Percentiles rank a stretch among this genome's conserved stretches.
These are phyloP conservation scores for Rhodotorula sp. DNA, from an alignment of 1,284 basidiomycete genomes.

Conservation along the genomic window DNA sequence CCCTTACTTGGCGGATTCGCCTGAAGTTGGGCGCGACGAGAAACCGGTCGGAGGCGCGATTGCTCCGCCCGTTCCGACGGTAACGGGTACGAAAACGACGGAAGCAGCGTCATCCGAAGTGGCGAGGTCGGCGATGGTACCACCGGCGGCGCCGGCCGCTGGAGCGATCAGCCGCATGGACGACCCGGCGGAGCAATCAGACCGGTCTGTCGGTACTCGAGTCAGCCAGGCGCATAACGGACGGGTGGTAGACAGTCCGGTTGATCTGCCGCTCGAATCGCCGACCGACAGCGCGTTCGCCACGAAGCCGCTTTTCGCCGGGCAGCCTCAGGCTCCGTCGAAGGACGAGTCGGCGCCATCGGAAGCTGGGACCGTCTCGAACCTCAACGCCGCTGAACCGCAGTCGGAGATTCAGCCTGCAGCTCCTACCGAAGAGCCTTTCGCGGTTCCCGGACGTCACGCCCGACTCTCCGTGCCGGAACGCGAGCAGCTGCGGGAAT, in stretches of 20 bases:
- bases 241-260: constrained; percentile 21
- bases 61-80: neutral
- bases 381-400: no score
- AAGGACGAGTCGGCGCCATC: no score
- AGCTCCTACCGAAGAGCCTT: neutral
- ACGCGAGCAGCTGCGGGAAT: neutral
- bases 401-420: no score
- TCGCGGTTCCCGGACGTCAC: neutral
- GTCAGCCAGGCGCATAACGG: constrained; percentile 19
- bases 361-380: no score
- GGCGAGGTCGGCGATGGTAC: neutral
- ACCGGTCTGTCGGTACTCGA: neutral
- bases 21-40: neutral
- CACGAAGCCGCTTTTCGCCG: constrained; percentile 25
- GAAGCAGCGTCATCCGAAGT: neutral
- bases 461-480: neutral
- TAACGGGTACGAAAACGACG: neutral
- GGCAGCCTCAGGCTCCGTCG: neutral
- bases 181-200: neutral
- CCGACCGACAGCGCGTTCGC: constrained; percentile 3
- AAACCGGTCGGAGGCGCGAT: no score
- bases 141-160: neutral
- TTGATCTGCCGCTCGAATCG: constrained; percentile 6
- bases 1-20: constrained; percentile 12
- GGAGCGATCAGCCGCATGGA: neutral